phyloP scores from a whole-genome alignment of 225 moss, liverwort and hornwort species.

The Thuidium tamariscinum region DNA sequence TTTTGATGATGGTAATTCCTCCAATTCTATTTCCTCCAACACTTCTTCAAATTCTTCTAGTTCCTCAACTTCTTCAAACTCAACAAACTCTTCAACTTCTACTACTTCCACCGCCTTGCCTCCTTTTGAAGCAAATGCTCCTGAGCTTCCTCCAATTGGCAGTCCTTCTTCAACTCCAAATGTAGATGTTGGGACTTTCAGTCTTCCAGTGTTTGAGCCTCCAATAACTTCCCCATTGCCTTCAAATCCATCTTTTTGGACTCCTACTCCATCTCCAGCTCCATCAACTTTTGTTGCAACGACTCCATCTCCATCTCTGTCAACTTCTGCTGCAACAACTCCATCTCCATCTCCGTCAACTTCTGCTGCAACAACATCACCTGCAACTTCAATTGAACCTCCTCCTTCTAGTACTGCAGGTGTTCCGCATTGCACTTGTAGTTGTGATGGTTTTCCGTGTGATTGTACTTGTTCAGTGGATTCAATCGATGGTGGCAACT shows the following conservation, averaged over 20 bases:
- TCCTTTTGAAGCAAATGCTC: background rate
- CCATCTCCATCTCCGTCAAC: too few relatives aligned
- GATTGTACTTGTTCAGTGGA: background rate
- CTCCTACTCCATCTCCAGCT: too few relatives aligned
- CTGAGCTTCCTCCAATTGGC: background rate
- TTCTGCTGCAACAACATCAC: accelerated
- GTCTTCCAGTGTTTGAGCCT: background rate
- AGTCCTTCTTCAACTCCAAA: background rate
- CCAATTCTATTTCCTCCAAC: background rate
- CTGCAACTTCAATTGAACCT: background rate
- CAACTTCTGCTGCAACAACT: background rate
- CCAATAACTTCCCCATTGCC: background rate
- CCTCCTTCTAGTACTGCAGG: background rate
- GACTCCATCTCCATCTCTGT: too few relatives aligned
- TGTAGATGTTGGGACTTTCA: background rate
- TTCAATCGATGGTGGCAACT: background rate
- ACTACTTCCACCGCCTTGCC: background rate
- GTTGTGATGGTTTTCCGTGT: background rate
- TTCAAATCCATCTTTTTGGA: too few relatives aligned
- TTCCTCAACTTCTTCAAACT: background rate
- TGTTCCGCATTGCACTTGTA: background rate
- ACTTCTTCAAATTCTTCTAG: background rate
- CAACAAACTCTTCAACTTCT: background rate
- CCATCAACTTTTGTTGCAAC: too few relatives aligned
- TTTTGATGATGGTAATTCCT: background rate